These are phyloP conservation scores for Arthrobotrys megalospora DNA, from an alignment of 2,329 filamentous ascomycete genomes.

Conservation along the genomic window DNA sequence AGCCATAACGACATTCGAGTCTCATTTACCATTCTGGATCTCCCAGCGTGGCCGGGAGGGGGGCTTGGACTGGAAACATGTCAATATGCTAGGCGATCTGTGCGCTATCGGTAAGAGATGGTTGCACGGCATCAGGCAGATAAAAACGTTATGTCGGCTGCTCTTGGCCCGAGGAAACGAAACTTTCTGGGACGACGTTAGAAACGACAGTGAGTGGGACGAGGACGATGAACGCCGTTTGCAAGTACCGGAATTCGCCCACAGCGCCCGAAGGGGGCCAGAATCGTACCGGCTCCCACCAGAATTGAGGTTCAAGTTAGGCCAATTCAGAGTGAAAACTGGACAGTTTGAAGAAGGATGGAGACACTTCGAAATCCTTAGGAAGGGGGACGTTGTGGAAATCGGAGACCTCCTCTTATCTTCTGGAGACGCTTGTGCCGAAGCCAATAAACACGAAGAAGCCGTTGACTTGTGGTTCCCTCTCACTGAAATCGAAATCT, in stretches of 20 bases:
- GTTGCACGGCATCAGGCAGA: constrained; percentile 76
- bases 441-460: constrained; percentile 71
- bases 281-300: constrained; percentile 80
- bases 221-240: constrained; percentile 76
- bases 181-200: constrained; percentile 80
- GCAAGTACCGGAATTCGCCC: constrained; percentile 74
- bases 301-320: constrained; percentile 87
- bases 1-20: constrained; percentile 66
- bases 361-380: constrained; percentile 79
- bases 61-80: constrained; percentile 80
- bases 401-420: constrained; percentile 87
- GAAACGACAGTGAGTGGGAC: constrained; percentile 93
- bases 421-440: constrained; percentile 74
- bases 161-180: constrained; percentile 82
- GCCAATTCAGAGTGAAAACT: constrained; percentile 82
- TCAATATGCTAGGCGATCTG: constrained; percentile 88
- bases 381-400: constrained; percentile 75
- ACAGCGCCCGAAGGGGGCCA: constrained; percentile 6
- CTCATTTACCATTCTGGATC: constrained; percentile 66
- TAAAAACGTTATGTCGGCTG: constrained; percentile 84
- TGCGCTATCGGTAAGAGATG: constrained; percentile 77
- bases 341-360: constrained; percentile 79
- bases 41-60: constrained; percentile 66
- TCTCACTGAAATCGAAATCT: constrained; percentile 71
- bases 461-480: constrained; percentile 75